Percentiles rank a stretch among this genome's conserved stretches.
Conservation (phyloP, 768 basidiomycete species). For the Trametes coccinea region DNA sequence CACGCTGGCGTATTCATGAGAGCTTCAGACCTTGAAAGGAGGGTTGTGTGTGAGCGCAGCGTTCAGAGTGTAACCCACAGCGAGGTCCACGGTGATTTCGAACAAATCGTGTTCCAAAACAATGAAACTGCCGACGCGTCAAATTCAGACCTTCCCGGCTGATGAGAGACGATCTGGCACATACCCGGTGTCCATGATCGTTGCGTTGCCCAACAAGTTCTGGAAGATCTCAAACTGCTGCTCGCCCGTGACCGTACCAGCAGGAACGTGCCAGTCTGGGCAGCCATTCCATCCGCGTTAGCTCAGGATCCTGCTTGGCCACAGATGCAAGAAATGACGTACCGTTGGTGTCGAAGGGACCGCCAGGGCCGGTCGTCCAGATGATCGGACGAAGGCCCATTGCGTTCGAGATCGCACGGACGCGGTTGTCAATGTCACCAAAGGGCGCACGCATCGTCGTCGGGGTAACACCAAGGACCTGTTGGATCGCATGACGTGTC, state of each 20-base stretch:
- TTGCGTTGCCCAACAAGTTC: slow-evolving; percentile 69
- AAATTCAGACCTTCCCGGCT: too few species aligned
- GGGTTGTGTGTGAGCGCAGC: slow-evolving; percentile 69
- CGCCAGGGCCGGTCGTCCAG: slow-evolving; percentile 70
- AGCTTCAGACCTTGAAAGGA: slow-evolving; percentile 54
- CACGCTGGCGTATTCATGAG: not conserved
- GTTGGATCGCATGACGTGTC: slow-evolving; percentile 84
- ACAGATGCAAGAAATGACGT: slow-evolving; percentile 8
- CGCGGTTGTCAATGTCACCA: slow-evolving; percentile 91
- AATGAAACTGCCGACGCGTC: slow-evolving; percentile 59
- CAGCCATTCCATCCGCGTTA: slow-evolving; percentile 14
- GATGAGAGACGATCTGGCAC: slow-evolving; percentile 14
- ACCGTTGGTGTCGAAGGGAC: slow-evolving; percentile 76
- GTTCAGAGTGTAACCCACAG: slow-evolving; percentile 82
- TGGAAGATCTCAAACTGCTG: slow-evolving; percentile 70
- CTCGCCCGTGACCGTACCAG: slow-evolving; percentile 66
- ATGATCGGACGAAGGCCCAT: slow-evolving; percentile 93
- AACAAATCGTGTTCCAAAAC: slow-evolving; percentile 89
- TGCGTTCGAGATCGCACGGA: slow-evolving; percentile 83
- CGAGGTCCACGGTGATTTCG: slow-evolving; percentile 84
- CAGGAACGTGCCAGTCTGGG: slow-evolving; percentile 85
- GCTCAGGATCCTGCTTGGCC: not conserved
- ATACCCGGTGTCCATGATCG: slow-evolving; percentile 59
- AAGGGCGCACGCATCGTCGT: slow-evolving; percentile 79
- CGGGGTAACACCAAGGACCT: slow-evolving; percentile 72